A percentile compares a stretch with the other conserved stretches of the same genome.
These are phyloP conservation scores for Fusarium sp. DNA, from an alignment of 2,329 filamentous ascomycete species.

Conservation along the genomic window DNA sequence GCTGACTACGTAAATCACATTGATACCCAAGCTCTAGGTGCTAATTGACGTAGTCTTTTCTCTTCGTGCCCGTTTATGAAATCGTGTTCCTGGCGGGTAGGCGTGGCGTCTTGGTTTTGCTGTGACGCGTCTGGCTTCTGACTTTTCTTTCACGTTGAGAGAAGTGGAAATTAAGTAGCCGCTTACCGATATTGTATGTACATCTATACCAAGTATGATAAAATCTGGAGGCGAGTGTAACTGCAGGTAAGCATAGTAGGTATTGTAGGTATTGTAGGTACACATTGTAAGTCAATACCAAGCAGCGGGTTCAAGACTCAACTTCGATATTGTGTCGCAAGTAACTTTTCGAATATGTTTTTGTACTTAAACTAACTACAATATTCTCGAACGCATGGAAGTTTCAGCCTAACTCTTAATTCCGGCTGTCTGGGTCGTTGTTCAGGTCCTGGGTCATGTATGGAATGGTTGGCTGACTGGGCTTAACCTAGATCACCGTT, in stretches of 20 bases:
- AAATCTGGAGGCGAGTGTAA: not conserved
- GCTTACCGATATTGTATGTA: not conserved
- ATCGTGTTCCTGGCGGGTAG: conserved; percentile 6
- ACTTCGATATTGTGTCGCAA: not conserved
- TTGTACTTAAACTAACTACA: too few relatives aligned
- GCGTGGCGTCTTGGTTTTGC: conserved; percentile 29
- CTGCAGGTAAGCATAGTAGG: not conserved
- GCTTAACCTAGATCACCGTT: conserved; percentile 25
- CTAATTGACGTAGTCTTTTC: not conserved
- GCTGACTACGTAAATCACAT: not conserved
- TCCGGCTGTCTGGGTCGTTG: not conserved
- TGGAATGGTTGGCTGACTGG: not conserved
- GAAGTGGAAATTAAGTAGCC: conserved; percentile 14
- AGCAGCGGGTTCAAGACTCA: not conserved
- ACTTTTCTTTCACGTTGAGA: conserved; percentile 3
- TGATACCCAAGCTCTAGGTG: conserved; percentile 4
- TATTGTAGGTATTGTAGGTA: too few relatives aligned
- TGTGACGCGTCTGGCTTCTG: conserved; percentile 14
- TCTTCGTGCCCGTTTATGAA: not conserved
- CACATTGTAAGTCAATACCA: not conserved
- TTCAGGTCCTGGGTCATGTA: not conserved
- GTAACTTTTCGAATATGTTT: not conserved
- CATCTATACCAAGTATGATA: not conserved
- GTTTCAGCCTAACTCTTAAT: conserved; percentile 5
- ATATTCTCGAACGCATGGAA: not conserved